phyloP scores from a whole-genome alignment of 2,329 filamentous ascomycete species.

The Penicillium vulpinum region DNA sequence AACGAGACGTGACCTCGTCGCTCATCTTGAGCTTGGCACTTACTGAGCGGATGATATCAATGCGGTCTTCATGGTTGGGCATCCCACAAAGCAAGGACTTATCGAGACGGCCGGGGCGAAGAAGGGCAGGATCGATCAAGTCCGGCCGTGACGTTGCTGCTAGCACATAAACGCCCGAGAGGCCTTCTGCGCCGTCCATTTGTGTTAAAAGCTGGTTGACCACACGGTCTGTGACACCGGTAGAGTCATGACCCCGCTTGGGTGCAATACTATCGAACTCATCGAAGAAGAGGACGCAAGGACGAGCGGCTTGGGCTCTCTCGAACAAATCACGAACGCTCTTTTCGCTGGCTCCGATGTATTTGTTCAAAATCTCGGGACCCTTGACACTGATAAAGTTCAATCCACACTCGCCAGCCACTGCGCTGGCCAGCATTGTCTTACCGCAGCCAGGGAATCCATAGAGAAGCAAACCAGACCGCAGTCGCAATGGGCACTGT shows the following conservation, averaged over 20 bases:
- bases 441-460: constrained; percentile 96
- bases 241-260: constrained; percentile 94
- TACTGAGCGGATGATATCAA: constrained; percentile 87
- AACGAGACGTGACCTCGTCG: constrained; percentile 61
- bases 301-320: constrained; percentile 80
- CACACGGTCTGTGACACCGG: constrained; percentile 96
- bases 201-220: constrained; percentile 98
- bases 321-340: constrained; percentile 94
- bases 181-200: constrained; percentile 96
- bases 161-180: constrained; percentile 93
- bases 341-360: constrained; percentile 97
- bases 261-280: constrained; percentile 98
- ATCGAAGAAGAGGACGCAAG: constrained; percentile 96
- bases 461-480: constrained; percentile 89
- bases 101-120: constrained; percentile 88
- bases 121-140: constrained; percentile 87
- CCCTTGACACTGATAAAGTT: constrained; percentile 99
- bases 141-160: constrained; percentile 93
- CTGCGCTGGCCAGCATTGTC: constrained; percentile 89
- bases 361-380: constrained; percentile 97
- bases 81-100: constrained; percentile 92
- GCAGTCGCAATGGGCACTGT: constrained; percentile 88
- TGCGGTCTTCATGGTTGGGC: constrained; percentile 73
- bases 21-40: constrained; percentile 75
- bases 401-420: constrained; percentile 95